Conservation (phyloP, 495 filamentous ascomycete species). For the Copromyces sp. region DNA sequence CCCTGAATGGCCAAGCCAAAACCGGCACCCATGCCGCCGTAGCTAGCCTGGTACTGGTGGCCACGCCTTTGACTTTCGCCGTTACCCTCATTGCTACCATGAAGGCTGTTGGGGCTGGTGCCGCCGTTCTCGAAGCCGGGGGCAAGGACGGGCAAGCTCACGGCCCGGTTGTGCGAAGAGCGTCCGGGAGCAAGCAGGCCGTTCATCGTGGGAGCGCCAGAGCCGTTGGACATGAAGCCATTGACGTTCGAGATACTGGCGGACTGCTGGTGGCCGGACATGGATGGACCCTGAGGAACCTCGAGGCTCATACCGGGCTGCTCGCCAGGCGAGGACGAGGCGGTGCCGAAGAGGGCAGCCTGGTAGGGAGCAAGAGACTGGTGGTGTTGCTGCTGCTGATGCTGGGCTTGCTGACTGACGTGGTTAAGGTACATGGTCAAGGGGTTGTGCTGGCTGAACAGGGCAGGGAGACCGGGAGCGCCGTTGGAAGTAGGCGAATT, state of each 20-base stretch:
- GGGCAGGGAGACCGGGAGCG: conserved; percentile 37
- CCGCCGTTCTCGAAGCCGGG: conserved; percentile 42
- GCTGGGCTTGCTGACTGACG: conserved; percentile 67
- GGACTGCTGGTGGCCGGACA: conserved; percentile 48
- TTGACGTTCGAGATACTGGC: conserved; percentile 46
- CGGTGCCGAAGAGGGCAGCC: conserved; percentile 49
- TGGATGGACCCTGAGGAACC: conserved; percentile 40
- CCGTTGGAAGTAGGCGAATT: conserved; percentile 36
- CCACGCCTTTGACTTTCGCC: conserved; percentile 40
- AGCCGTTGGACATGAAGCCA: conserved; percentile 41
- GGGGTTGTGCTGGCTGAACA: conserved; percentile 83
- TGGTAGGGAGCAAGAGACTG: conserved; percentile 50
- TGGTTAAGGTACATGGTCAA: conserved; percentile 90
- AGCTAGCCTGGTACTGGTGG: conserved; percentile 47
- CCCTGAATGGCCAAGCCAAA: conserved; percentile 42
- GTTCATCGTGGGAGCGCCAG: conserved; percentile 57
- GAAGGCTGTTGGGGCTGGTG: conserved; percentile 34
- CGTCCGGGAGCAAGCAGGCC: conserved; percentile 69
- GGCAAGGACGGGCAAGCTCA: conserved; percentile 63
- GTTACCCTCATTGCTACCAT: conserved; percentile 27
- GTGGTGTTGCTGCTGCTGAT: conserved; percentile 63
- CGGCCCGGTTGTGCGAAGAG: conserved; percentile 70
- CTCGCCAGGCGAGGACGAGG: conserved; percentile 45
- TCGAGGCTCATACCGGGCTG: conserved; percentile 35
- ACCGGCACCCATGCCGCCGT: conserved; percentile 40